These are phyloP conservation scores for Magnolia kwangsiensis DNA, from an alignment of 164 flowering plant genomes.

Conservation along the genomic window DNA sequence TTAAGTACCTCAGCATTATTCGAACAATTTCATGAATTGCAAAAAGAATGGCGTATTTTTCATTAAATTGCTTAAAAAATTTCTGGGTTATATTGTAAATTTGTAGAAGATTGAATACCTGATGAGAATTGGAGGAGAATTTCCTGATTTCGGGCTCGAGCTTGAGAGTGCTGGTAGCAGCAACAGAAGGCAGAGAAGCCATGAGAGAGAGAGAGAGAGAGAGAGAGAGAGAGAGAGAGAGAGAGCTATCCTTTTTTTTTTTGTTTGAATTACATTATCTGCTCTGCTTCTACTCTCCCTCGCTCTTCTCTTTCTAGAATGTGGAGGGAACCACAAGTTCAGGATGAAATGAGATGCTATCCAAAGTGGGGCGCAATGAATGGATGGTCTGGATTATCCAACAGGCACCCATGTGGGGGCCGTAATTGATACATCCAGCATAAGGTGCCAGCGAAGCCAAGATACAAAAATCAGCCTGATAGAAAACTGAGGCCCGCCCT, in stretches of 20 bases:
- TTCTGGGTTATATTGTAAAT: too few species aligned
- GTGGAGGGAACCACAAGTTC: conserved; percentile 5
- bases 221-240: conserved; percentile 6
- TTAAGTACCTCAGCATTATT: not conserved
- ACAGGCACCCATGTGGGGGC: too few species aligned
- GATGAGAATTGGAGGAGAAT: conserved; percentile 31
- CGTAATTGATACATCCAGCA: too few species aligned
- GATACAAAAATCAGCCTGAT: too few species aligned
- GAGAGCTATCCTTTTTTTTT: not conserved
- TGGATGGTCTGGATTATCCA: not conserved
- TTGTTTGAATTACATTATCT: conserved; percentile 3
- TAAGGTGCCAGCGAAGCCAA: too few species aligned
- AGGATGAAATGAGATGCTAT: not conserved
- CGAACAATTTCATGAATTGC: too few species aligned
- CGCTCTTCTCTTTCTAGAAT: not conserved
- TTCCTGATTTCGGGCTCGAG: conserved; percentile 48
- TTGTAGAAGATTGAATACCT: conserved; percentile 29
- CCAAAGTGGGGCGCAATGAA: not conserved
- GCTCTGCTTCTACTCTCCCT: not conserved
- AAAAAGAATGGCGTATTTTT: too few species aligned
- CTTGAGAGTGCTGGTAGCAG: conserved; percentile 44
- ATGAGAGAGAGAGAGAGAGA: conserved; percentile 24
- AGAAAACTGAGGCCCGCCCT: too few species aligned
- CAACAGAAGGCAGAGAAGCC: conserved; percentile 77
- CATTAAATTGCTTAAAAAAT: too few species aligned